Percentiles rank a stretch among this genome's conserved stretches.
These are phyloP conservation scores for Jaenimonas drosophilae DNA, from an alignment of 208 protist species.

Conservation along the genomic window DNA sequence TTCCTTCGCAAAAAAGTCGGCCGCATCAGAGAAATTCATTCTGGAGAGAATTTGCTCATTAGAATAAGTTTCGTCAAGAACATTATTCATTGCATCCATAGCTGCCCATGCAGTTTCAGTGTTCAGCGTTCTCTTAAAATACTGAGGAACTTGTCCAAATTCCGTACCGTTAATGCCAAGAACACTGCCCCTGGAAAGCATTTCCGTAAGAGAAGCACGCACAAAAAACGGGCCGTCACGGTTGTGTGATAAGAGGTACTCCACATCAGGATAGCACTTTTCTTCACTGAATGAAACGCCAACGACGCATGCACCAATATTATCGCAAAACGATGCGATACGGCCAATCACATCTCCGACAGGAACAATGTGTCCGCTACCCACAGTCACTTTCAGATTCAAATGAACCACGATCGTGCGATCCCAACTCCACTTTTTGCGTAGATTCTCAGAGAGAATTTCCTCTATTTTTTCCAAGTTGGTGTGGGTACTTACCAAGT, in stretches of 20 bases:
- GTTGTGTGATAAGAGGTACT: constrained; percentile 17
- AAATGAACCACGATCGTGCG: constrained; percentile 37
- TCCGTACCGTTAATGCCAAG: constrained; percentile 26
- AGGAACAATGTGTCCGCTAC: constrained; percentile 12
- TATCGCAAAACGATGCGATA: constrained; percentile 43
- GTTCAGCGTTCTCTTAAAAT: constrained; percentile 19
- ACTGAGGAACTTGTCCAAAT: constrained; percentile 36
- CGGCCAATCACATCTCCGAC: constrained; percentile 46
- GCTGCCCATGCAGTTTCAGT: constrained; percentile 10
- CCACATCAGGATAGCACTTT: constrained; percentile 6
- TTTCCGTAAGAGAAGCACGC: constrained; percentile 21
- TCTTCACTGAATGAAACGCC: constrained; percentile 42
- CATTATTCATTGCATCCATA: constrained; percentile 21
- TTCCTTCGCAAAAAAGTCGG: constrained; percentile 41
- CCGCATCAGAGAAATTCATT: constrained; percentile 44
- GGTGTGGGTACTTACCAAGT: constrained; percentile 25
- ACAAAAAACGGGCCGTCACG: constrained; percentile 37
- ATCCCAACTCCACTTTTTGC: constrained; percentile 31
- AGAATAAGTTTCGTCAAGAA: constrained; percentile 6
- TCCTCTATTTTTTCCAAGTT: constrained; percentile 20
- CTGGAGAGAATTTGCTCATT: constrained; percentile 36
- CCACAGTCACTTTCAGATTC: constrained; percentile 14
- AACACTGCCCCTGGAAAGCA: constrained; percentile 14
- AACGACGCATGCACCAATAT: constrained; percentile 27
- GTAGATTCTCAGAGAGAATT: constrained; percentile 21